Percentiles rank a stretch among this genome's conserved stretches.
phyloP scores from a whole-genome alignment of 164 flowering plant genomes.

The Tetracentron sinense region DNA sequence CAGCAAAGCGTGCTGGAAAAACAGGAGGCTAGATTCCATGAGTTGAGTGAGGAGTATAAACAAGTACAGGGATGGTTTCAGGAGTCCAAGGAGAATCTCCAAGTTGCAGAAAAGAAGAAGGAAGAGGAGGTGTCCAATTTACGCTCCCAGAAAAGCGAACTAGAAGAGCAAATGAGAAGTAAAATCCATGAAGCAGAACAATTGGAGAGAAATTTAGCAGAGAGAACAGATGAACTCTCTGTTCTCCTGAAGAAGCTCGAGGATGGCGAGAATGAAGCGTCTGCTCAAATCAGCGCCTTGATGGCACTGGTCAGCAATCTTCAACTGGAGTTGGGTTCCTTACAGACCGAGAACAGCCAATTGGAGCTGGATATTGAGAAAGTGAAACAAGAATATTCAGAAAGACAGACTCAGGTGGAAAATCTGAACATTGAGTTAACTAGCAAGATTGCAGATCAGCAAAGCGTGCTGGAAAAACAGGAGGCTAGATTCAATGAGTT shows the following conservation, averaged over 20 bases:
- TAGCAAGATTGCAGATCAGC: slow-evolving; percentile 23
- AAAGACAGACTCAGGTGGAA: slow-evolving; percentile 21
- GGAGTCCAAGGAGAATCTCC: too few relatives aligned
- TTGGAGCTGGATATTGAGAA: slow-evolving; percentile 33
- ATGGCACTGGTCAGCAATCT: slow-evolving; percentile 21
- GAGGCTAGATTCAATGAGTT: slow-evolving; percentile 31
- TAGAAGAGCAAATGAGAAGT: slow-evolving; percentile 7
- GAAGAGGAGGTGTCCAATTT: too few relatives aligned
- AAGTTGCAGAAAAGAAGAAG: too few relatives aligned
- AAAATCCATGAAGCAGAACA: slow-evolving; percentile 21
- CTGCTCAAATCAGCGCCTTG: slow-evolving; percentile 26
- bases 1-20: slow-evolving; percentile 9
- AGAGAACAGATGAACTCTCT: slow-evolving; percentile 32
- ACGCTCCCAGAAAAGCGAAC: slow-evolving; percentile 12
- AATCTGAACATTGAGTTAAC: slow-evolving; percentile 26
- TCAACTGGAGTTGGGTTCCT: slow-evolving; percentile 28
- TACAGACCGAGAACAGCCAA: slow-evolving; percentile 26
- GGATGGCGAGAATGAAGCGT: slow-evolving; percentile 28
- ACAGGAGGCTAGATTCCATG: slow-evolving; percentile 7
- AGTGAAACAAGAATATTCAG: slow-evolving; percentile 29
- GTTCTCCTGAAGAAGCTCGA: slow-evolving; percentile 27
- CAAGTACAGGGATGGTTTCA: too few relatives aligned
- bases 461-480: slow-evolving; percentile 27
- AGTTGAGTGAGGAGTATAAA: slow-evolving; percentile 7
- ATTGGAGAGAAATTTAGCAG: slow-evolving; percentile 28